Conservation (phyloP, 2,329 filamentous ascomycete species). For the Fusarium buharicum region DNA sequence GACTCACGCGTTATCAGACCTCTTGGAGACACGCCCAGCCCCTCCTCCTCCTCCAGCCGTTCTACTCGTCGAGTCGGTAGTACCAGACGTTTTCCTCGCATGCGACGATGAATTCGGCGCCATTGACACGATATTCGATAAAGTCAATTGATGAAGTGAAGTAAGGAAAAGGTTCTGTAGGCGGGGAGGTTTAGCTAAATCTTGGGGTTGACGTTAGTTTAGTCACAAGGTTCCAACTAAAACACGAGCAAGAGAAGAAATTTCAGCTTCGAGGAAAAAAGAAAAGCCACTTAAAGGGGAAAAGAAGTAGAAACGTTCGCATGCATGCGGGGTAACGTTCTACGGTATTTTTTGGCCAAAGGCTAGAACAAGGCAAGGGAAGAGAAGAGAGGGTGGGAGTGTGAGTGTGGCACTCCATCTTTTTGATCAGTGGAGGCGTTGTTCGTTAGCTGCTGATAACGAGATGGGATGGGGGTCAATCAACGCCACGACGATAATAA, state of each 20-base stretch:
- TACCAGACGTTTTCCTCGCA: constrained; percentile 26
- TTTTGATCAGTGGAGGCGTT: background rate
- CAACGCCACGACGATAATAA: too few relatives aligned
- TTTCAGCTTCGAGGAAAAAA: background rate
- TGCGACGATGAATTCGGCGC: constrained; percentile 35
- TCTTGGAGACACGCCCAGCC: constrained; percentile 39
- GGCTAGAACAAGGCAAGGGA: too few relatives aligned
- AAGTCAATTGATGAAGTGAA: background rate
- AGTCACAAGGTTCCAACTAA: constrained; percentile 9
- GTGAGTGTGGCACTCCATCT: background rate
- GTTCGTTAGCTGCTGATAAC: constrained; percentile 15
- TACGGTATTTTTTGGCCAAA: background rate
- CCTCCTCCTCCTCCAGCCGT: constrained; percentile 6
- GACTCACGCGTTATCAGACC: constrained; percentile 44
- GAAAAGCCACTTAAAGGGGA: background rate
- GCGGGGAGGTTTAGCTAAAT: background rate
- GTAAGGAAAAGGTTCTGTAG: constrained; percentile 2
- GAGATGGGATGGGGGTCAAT: background rate
- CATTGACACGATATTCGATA: constrained; percentile 21
- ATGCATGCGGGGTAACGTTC: background rate
- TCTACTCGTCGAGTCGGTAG: constrained; percentile 23
- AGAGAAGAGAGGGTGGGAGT: too few relatives aligned
- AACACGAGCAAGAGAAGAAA: background rate
- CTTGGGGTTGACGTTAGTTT: constrained; percentile 8
- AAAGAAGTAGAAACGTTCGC: background rate